Conservation (phyloP, 2,329 filamentous ascomycete species). For the Fusarium pseudonygamai region DNA sequence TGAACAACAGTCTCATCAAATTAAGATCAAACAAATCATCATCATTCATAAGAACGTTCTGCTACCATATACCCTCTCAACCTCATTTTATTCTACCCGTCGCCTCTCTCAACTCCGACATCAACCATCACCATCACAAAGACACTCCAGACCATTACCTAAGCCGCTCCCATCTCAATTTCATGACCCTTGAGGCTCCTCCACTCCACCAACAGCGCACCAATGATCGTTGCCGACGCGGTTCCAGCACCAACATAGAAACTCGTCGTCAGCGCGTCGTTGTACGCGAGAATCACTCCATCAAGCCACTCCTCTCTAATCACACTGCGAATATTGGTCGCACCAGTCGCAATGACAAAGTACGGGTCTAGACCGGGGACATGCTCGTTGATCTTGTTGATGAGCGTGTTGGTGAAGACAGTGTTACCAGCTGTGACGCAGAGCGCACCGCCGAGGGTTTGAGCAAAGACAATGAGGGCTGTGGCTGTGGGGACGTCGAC, state of each 20-base stretch:
- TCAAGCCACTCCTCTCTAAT: constrained; percentile 45
- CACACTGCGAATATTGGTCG: constrained; percentile 48
- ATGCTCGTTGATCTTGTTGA: constrained; percentile 48
- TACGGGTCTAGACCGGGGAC: constrained; percentile 49
- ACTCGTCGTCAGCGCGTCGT: constrained; percentile 53
- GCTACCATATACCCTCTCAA: neutral
- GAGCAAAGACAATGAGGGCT: constrained; percentile 45
- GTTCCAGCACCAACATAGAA: constrained; percentile 57
- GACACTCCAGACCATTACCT: neutral
- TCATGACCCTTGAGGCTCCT: constrained; percentile 67
- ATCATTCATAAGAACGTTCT: neutral
- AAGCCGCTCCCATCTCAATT: constrained; percentile 43
- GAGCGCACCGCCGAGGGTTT: constrained; percentile 54
- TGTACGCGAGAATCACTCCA: constrained; percentile 54
- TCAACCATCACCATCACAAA: neutral
- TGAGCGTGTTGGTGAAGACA: constrained; percentile 60
- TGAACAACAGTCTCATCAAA: neutral
- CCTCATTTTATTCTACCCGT: neutral
- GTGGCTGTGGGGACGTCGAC: constrained; percentile 50
- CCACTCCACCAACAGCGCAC: constrained; percentile 59
- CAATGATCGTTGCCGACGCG: constrained; percentile 55
- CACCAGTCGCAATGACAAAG: constrained; percentile 48
- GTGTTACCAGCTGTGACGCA: constrained; percentile 61
- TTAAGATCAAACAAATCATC: neutral
- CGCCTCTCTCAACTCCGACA: neutral